Base-by-base conservation (phyloP, 495 filamentous ascomycete genomes). In the Daldinia vernicosa region DNA sequence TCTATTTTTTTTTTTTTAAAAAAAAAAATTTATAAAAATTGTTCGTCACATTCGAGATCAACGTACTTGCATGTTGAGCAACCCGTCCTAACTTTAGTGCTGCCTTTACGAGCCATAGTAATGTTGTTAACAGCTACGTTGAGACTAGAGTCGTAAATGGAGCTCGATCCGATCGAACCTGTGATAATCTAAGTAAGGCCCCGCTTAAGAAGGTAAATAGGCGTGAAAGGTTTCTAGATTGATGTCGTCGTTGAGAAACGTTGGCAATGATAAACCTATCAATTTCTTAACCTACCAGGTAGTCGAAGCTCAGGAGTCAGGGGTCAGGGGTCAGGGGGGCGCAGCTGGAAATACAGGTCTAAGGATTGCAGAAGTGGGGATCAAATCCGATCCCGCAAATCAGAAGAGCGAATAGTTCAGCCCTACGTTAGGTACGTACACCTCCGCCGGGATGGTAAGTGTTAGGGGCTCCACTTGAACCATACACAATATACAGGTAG, bases 21-120 rank as follows among this genome's bases (percentile, higher is more conserved):
- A n/a, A n/a, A n/a, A n/a, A n/a, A n/a, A n/a, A n/a, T n/a, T n/a
- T n/a, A n/a, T n/a, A n/a, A n/a, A n/a, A n/a, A n/a, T n/a, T n/a
- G n/a, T n/a, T n/a, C n/a, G 19, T 22, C 3, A n/a, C 9, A 30
- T n/a, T 19, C 17, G 26, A 45, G 53, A 57, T 54, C 19, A 26
- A 63, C 74, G 4, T 62, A 76, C 75, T 76, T 77, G 72, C 75
- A 77, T 0, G 72, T 77, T 28, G 60, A 22, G 54, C 75, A 77
- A 8, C 75, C 72, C 9, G 72, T 77, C 50, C 64, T 55, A 27
- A 74, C 75, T 45, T 77, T 77, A 26, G 59, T 7, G 27, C 62
- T 73, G 26, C 75, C 75, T 55, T 77, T 75, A 30, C 75, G 75
- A 58, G 62, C 19, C 74, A 74, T 76, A 22, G 37, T 56, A 26